Evolutionary conservation across 768 basidiomycete genomes (phyloP).

Genomic region (Mycena polygramma): DNA sequence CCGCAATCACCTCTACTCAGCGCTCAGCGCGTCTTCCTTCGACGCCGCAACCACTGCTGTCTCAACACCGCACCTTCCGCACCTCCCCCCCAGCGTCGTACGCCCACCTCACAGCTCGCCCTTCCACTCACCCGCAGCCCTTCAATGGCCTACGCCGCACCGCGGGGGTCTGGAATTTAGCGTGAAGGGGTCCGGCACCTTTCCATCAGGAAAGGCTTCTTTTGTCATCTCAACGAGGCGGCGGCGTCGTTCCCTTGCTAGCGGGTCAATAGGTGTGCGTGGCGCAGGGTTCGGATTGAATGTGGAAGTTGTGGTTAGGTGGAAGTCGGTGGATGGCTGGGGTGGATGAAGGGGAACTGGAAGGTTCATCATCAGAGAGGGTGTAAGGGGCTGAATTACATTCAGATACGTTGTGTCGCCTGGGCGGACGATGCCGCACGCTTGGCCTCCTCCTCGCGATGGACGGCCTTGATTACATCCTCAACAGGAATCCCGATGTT

Average conservation of each 20-base stretch:
- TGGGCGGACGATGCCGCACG: constrained; percentile 24
- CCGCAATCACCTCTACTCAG: too few relatives aligned
- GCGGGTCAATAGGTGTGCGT: constrained; percentile 33
- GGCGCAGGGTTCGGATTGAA: constrained; percentile 32
- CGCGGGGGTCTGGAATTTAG: too few relatives aligned
- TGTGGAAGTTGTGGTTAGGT: constrained; percentile 33
- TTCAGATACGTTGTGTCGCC: constrained; percentile 16
- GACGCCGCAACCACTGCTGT: too few relatives aligned
- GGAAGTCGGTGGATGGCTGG: constrained; percentile 27
- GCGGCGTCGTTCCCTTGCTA: constrained; percentile 32
- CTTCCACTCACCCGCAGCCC: too few relatives aligned
- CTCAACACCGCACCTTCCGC: too few relatives aligned
- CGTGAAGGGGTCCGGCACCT: constrained; percentile 31
- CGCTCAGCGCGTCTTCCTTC: too few relatives aligned
- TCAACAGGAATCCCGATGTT: constrained; percentile 33
- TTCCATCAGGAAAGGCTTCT: constrained; percentile 35
- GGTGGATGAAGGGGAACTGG: constrained; percentile 37
- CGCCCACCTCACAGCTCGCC: too few relatives aligned
- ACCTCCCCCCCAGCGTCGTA: too few relatives aligned
- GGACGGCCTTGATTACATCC: constrained; percentile 35
- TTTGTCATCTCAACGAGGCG: constrained; percentile 39
- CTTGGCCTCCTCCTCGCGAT: constrained; percentile 25
- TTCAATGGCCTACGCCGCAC: too few relatives aligned
- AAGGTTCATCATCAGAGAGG: constrained; percentile 34
- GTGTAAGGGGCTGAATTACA: constrained; percentile 34